Base-by-base conservation (phyloP, 805 yeast genomes). In the Wickerhamiella galacta region DNA sequence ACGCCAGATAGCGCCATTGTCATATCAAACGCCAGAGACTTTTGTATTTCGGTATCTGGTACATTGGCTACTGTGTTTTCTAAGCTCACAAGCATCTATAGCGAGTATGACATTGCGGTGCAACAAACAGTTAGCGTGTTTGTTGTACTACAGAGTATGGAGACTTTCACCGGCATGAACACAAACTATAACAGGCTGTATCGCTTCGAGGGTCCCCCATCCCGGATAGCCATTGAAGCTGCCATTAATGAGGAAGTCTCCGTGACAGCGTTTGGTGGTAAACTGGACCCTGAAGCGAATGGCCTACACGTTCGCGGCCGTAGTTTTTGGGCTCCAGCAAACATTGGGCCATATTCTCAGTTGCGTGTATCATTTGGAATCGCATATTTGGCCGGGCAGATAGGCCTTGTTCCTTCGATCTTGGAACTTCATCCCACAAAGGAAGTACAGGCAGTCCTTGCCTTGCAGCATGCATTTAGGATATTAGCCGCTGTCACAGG, bases 241-340 rank as follows among this genome's bases (percentile, higher is more conserved):
- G 42, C 43, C 1, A 47, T 74, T 3, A 64, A 72, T 1, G 31
- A 41, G 1, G 50, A 53, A 5, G 48, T 75, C 5, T 77, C 71
- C 44, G 48, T 85, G 7, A 79, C 95, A 0, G 72, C 76, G 11
- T 58, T 66, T 10, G 65, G 66, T 0, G 26, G 24, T 2, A 27
- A 25, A 8, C 22, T 6, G 4, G 49, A 43, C 28, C 31, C 30
- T 7, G 36, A 36, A 3, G 31, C 36, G 4, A 33, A 34, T 20
- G 95, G 96, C 0, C 58, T 87, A 11, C 96, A 90, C 48, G 82
- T 90, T 6, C 87, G 90, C 45, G 83, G 95, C 1, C 64, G 85
- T 38, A 83, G 95, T 25, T 85, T 79, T 51, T 90, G 98, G 98
- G 96, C 95, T 0, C 98, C 98, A 0, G 87, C 93, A 23, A 90